These are phyloP conservation scores for Saccharomycopsis oosterbeekiorum DNA, from an alignment of 805 yeast genomes.

Conservation along the genomic window DNA sequence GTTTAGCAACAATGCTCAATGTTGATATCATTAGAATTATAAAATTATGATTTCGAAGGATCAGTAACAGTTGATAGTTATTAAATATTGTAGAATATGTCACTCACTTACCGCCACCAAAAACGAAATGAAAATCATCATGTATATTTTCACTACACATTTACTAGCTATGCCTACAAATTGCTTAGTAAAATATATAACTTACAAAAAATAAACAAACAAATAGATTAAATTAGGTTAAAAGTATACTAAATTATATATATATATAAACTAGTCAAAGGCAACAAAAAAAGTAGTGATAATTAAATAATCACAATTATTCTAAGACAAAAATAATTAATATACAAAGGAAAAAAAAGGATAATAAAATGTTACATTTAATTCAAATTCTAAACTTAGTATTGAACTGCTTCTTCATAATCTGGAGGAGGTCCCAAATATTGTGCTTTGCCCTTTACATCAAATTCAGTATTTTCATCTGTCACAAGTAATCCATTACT, in stretches of 20 bases:
- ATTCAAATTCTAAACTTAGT: background rate
- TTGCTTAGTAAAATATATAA: too few relatives aligned
- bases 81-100: too few relatives aligned
- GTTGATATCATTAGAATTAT: too few relatives aligned
- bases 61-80: too few relatives aligned
- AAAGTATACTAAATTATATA: background rate
- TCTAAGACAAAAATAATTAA: background rate
- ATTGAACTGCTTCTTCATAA: constrained; percentile 40
- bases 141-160: too few relatives aligned
- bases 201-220: too few relatives aligned
- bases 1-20: too few relatives aligned
- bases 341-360: background rate
- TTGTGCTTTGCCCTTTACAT: constrained; percentile 45
- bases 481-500: constrained; percentile 48
- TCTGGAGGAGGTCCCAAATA: constrained; percentile 64
- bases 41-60: too few relatives aligned
- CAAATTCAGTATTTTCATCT: constrained; percentile 46
- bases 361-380: background rate
- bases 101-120: too few relatives aligned
- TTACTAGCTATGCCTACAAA: too few relatives aligned
- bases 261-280: background rate
- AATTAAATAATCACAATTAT: background rate
- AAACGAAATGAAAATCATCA: too few relatives aligned
- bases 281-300: background rate
- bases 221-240: background rate